These are phyloP conservation scores for Leptographium procerum DNA, from an alignment of 2,329 filamentous ascomycete species.

Conservation along the genomic window DNA sequence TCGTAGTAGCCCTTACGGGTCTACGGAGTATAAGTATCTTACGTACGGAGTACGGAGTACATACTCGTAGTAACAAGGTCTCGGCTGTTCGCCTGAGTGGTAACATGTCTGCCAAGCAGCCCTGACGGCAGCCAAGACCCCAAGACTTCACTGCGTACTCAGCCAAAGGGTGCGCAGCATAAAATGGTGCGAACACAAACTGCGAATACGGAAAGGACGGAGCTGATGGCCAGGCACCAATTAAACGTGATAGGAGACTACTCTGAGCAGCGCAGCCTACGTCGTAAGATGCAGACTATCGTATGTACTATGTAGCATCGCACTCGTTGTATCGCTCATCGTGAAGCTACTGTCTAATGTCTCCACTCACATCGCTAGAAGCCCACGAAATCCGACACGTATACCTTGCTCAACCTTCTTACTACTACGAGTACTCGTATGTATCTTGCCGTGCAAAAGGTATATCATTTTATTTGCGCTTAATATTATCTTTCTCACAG, in stretches of 20 bases:
- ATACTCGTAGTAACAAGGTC: background rate
- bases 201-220: background rate
- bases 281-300: background rate
- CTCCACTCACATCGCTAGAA: background rate
- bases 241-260: background rate
- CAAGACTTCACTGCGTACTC: background rate
- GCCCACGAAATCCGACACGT: background rate
- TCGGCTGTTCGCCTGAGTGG: background rate
- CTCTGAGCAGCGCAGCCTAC: background rate
- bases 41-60: no score
- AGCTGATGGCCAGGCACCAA: no score
- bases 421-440: no score
- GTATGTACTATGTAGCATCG: background rate
- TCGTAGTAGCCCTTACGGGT: no score
- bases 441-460: no score
- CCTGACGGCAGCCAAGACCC: background rate
- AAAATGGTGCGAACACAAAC: no score
- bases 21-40: no score
- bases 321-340: background rate
- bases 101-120: background rate
- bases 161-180: background rate
- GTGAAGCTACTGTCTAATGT: background rate
- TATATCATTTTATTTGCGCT: no score
- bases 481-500: background rate
- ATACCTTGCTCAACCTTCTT: background rate